Conservation (phyloP, 2,329 filamentous ascomycete species). For the Aspergillaceae sp. region DNA sequence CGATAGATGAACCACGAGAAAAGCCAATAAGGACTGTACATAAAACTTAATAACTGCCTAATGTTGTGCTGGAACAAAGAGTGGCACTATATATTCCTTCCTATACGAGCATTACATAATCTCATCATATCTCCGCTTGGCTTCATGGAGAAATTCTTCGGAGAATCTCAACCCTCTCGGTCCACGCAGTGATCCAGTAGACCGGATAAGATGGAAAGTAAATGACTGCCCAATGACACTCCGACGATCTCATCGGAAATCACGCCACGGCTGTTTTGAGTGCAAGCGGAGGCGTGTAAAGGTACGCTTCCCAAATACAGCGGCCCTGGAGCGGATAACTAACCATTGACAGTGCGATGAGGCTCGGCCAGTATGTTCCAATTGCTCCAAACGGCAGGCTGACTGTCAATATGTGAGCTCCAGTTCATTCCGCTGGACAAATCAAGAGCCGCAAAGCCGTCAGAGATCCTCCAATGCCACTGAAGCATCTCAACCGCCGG, state of each 20-base stretch:
- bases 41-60: too few species aligned
- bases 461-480: conserved; percentile 11
- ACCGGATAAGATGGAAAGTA: neutral
- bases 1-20: neutral
- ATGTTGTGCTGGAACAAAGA: too few species aligned
- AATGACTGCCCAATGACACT: conserved; percentile 18
- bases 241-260: conserved; percentile 29
- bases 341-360: conserved; percentile 22
- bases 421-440: conserved; percentile 24
- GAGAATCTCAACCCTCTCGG: too few species aligned
- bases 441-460: conserved; percentile 15
- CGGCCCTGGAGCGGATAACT: neutral
- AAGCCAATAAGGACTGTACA: too few species aligned
- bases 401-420: conserved; percentile 26
- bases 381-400: conserved; percentile 24
- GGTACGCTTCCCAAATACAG: conserved; percentile 8
- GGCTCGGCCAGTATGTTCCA: conserved; percentile 22
- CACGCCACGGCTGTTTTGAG: conserved; percentile 26
- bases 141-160: neutral
- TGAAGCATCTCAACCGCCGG: conserved; percentile 11
- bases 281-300: conserved; percentile 30
- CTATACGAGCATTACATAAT: neutral
- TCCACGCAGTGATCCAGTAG: neutral
- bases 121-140: neutral
- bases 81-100: neutral